These are phyloP conservation scores for Candida sp. DNA, from an alignment of 1,139 yeast species.

Conservation along the genomic window DNA sequence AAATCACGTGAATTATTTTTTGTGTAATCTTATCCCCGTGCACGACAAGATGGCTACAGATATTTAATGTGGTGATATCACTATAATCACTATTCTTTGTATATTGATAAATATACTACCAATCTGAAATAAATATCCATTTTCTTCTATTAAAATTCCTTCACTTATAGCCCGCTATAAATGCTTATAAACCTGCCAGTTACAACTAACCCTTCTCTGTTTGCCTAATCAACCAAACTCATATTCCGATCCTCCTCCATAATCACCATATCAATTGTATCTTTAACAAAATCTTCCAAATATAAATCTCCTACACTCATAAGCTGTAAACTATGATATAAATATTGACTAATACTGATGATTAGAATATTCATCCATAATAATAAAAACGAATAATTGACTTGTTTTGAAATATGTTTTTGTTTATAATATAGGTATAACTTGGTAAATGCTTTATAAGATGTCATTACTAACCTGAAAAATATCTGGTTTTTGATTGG, in stretches of 20 bases:
- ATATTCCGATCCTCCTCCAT: not conserved
- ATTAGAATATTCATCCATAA: not conserved
- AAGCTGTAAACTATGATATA: not conserved
- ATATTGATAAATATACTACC: not conserved
- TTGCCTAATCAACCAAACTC: not conserved
- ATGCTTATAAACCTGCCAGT: not conserved
- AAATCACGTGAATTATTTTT: too few relatives aligned
- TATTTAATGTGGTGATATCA: not conserved
- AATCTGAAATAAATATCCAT: not conserved
- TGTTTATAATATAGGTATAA: slow-evolving; percentile 1
- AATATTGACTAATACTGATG: not conserved
- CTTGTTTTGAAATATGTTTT: not conserved
- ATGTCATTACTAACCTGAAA: not conserved
- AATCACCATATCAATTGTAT: not conserved
- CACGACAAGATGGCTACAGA: too few relatives aligned
- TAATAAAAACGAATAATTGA: not conserved
- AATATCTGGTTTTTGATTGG: too few relatives aligned
- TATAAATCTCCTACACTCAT: not conserved
- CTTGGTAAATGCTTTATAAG: slow-evolving; percentile 1
- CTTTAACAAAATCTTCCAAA: not conserved
- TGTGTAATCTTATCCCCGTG: too few relatives aligned
- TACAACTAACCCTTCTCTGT: not conserved
- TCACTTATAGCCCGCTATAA: not conserved
- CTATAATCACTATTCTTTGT: too few relatives aligned
- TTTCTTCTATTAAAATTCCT: not conserved